Conservation (phyloP, 352 stramenopile genomes). For the Saprolegnia parasitica region DNA sequence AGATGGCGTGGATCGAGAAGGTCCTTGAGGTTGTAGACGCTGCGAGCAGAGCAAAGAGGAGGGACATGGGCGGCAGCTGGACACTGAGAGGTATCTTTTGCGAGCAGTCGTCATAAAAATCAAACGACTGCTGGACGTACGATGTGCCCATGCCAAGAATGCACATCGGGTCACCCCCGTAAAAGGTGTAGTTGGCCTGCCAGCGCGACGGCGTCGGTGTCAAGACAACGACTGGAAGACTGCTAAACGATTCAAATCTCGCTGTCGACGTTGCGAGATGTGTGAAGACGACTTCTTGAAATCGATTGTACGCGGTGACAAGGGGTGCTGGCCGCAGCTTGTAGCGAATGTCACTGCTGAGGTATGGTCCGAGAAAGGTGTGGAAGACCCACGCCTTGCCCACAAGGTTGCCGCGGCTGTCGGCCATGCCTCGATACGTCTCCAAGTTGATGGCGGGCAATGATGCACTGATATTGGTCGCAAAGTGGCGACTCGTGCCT, state of each 20-base stretch:
- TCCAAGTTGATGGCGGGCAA: constrained; percentile 9
- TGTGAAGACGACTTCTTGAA: background rate
- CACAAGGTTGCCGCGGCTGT: background rate
- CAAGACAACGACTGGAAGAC: background rate
- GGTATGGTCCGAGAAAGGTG: background rate
- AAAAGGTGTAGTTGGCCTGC: background rate
- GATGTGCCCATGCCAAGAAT: background rate
- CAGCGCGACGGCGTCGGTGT: constrained; percentile 6
- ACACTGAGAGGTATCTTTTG: background rate
- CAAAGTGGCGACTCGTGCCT: background rate
- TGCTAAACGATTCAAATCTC: background rate
- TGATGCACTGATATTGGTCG: background rate
- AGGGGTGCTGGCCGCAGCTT: background rate
- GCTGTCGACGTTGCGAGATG: background rate
- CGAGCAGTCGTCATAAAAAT: constrained; percentile 7
- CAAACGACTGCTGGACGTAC: constrained; percentile 21
- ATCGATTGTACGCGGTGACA: background rate
- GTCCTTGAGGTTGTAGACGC: background rate
- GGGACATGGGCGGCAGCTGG: background rate
- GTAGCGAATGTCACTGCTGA: background rate
- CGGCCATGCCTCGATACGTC: background rate
- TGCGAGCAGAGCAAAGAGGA: background rate
- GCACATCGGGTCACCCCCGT: constrained; percentile 18
- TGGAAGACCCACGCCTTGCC: background rate
- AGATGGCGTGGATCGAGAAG: background rate